Conservation (phyloP, 225 moss, liverwort and hornwort species). For the Climacium dendroides region DNA sequence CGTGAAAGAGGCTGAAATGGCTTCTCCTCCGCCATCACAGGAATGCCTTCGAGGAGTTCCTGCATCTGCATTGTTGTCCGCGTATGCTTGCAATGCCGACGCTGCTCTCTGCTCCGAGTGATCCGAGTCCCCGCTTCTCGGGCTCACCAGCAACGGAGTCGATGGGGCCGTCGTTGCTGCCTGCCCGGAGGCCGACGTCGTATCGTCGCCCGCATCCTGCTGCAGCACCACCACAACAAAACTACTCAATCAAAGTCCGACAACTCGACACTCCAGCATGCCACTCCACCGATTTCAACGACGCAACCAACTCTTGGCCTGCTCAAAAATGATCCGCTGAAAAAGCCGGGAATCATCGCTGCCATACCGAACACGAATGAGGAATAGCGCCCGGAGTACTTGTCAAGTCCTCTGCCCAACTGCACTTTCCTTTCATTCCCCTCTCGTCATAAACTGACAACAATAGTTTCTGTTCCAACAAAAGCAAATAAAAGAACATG, state of each 20-base stretch:
- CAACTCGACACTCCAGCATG: not conserved
- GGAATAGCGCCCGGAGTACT: not conserved
- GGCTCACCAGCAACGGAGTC: slow-evolving; percentile 28
- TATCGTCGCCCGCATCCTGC: slow-evolving; percentile 25
- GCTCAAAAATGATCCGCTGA: not conserved
- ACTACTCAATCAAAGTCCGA: not conserved
- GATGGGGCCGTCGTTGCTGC: slow-evolving; percentile 15
- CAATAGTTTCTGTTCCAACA: slow-evolving; percentile 24
- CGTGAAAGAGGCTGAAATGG: slow-evolving; percentile 6
- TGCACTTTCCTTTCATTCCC: slow-evolving; percentile 10
- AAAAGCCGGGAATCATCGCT: not conserved
- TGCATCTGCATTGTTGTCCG: slow-evolving; percentile 13
- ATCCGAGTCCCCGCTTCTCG: slow-evolving; percentile 36
- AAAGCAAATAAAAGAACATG: not conserved
- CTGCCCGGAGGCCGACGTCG: slow-evolving; percentile 41
- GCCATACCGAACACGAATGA: slow-evolving; percentile 23
- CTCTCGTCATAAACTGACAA: slow-evolving; percentile 27
- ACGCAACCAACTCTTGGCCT: not conserved
- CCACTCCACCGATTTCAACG: not conserved
- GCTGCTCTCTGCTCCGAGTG: slow-evolving; percentile 7
- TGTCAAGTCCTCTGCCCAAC: slow-evolving; percentile 16
- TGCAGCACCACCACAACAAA: not conserved
- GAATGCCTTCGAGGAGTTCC: slow-evolving; percentile 1
- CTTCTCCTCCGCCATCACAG: slow-evolving; percentile 18
- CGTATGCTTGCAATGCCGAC: not conserved